phyloP scores from a whole-genome alignment of 1,284 basidiomycete species.

The Bondarzewia mesenterica region DNA sequence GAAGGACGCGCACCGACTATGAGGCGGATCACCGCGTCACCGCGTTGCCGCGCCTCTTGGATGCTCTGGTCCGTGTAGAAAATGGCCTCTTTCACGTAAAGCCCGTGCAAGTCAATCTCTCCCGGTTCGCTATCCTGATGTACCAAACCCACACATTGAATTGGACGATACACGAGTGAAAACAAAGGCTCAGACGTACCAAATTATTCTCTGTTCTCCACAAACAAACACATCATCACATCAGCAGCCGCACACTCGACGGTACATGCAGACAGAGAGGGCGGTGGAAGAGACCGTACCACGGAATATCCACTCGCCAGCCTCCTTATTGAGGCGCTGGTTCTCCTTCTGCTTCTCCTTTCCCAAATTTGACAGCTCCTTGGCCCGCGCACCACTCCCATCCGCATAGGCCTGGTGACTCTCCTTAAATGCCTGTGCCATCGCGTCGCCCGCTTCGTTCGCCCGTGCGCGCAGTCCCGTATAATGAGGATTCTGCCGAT shows the following conservation, averaged over 20 bases:
- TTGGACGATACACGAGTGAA: neutral
- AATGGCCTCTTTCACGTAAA: conserved; percentile 93
- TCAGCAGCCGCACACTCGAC: neutral
- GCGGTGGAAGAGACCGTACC: conserved; percentile 32
- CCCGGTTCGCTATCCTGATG: conserved; percentile 57
- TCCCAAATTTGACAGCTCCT: conserved; percentile 78
- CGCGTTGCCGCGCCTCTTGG: conserved; percentile 55
- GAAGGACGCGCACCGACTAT: conserved; percentile 66
- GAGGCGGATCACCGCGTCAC: conserved; percentile 66
- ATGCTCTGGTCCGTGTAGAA: conserved; percentile 63
- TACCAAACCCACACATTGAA: neutral
- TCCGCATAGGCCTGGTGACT: conserved; percentile 61
- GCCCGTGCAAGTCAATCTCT: conserved; percentile 84
- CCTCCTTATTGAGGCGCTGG: conserved; percentile 78
- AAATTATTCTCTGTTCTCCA: conserved; percentile 89
- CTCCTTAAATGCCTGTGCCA: conserved; percentile 61
- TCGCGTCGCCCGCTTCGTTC: conserved; percentile 64
- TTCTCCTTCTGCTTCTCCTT: conserved; percentile 77
- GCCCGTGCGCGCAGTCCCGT: conserved; percentile 63
- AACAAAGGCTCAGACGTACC: conserved; percentile 23
- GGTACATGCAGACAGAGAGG: neutral
- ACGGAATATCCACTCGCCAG: conserved; percentile 84
- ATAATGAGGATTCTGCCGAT: conserved; percentile 69
- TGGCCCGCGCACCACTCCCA: conserved; percentile 76
- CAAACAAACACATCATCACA: too few species aligned